These are phyloP conservation scores for Leonotis leonurus DNA, from an alignment of 257 asterid species.

Conservation along the genomic window DNA sequence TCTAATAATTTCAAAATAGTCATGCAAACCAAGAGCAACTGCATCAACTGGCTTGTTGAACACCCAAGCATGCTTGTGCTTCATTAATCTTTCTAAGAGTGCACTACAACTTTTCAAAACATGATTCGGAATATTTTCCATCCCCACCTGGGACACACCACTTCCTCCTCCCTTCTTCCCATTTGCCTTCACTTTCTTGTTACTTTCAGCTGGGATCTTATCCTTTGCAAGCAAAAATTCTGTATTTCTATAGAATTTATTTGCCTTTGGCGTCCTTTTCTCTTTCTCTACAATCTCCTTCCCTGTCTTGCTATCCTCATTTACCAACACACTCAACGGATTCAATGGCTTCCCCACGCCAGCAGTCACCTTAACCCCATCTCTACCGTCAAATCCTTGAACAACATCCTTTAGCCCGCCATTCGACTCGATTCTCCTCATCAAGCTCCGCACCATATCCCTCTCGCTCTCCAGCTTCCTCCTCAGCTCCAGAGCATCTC, in stretches of 20 bases:
- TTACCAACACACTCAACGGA: slow-evolving; percentile 50
- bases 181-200: slow-evolving; percentile 50
- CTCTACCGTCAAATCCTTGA: slow-evolving; percentile 21
- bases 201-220: slow-evolving; percentile 62
- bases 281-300: slow-evolving; percentile 48
- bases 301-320: slow-evolving; percentile 44
- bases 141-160: slow-evolving; percentile 33
- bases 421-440: slow-evolving; percentile 56
- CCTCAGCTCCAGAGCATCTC: slow-evolving; percentile 58
- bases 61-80: slow-evolving; percentile 95
- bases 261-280: slow-evolving; percentile 77
- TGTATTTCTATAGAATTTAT: slow-evolving; percentile 53
- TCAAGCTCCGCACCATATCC: slow-evolving; percentile 51
- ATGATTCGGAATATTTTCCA: slow-evolving; percentile 42
- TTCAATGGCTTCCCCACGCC: slow-evolving; percentile 47
- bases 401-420: slow-evolving; percentile 32
- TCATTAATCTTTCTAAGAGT: slow-evolving; percentile 69
- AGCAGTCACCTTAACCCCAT: slow-evolving; percentile 25
- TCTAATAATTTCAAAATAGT: slow-evolving; percentile 63
- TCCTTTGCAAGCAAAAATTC: slow-evolving; percentile 77
- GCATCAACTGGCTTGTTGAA: slow-evolving; percentile 75
- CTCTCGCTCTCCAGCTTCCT: slow-evolving; percentile 72
- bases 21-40: slow-evolving; percentile 67
- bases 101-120: slow-evolving; percentile 48
- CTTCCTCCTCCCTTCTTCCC: slow-evolving; percentile 46